Conservation (phyloP, 208 protist genomes). For the Leishmania aethiopica region DNA sequence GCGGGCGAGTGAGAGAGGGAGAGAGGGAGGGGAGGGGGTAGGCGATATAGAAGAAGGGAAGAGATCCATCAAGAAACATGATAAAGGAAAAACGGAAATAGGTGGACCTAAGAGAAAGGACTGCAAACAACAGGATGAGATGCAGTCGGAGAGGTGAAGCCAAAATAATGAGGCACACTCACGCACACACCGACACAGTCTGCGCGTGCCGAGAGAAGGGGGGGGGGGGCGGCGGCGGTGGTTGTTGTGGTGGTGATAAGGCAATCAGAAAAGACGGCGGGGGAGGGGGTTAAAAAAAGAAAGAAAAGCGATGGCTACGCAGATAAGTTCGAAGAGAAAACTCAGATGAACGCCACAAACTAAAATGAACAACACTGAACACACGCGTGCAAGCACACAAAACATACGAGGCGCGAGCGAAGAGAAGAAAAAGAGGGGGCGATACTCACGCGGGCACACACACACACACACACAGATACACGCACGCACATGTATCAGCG, state of each 20-base stretch:
- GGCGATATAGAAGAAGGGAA: neutral
- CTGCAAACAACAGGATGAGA: too few species aligned
- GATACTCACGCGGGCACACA: neutral
- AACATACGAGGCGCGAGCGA: neutral
- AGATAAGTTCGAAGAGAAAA: neutral
- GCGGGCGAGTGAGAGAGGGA: too few species aligned
- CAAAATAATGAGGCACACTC: neutral
- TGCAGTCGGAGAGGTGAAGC: neutral
- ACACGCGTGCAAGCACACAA: neutral
- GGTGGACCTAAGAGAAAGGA: neutral
- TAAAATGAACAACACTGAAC: neutral
- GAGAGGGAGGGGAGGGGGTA: neutral
- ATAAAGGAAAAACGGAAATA: neutral
- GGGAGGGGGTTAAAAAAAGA: neutral
- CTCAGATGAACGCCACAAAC: neutral
- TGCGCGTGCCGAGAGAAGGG: neutral
- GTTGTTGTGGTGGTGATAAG: neutral
- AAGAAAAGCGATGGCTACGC: neutral
- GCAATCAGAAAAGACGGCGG: neutral
- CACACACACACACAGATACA: neutral
- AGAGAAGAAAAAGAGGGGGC: neutral
- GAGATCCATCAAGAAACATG: neutral
- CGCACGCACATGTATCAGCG: neutral
- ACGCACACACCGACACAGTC: neutral
- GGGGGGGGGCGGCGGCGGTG: too few species aligned